These are phyloP conservation scores for Macrolepiota albuminosa DNA, from an alignment of 768 basidiomycete genomes.

Conservation along the genomic window DNA sequence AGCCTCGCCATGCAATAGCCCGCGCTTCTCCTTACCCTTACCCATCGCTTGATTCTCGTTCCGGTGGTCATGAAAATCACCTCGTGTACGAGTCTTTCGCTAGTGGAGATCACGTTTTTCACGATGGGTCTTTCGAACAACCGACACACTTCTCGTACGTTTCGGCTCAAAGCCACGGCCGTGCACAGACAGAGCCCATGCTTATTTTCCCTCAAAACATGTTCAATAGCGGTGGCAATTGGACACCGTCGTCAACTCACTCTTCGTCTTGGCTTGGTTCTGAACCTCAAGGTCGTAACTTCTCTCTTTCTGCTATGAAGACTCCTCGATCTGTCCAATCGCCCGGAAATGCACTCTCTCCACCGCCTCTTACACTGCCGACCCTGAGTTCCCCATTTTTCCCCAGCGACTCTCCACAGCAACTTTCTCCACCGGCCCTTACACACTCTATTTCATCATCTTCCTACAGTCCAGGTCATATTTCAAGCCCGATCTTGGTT, in stretches of 20 bases:
- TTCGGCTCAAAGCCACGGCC: slow-evolving; percentile 6
- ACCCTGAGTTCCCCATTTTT: slow-evolving; percentile 57
- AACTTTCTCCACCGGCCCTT: slow-evolving; percentile 24
- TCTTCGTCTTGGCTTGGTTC: slow-evolving; percentile 13
- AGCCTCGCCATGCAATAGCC: slow-evolving; percentile 19
- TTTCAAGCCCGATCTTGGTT: slow-evolving; percentile 18
- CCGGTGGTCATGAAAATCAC: slow-evolving; percentile 4
- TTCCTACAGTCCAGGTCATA: slow-evolving; percentile 20
- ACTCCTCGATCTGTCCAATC: slow-evolving; percentile 6
- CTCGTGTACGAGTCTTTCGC: neutral
- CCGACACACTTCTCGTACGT: slow-evolving; percentile 7
- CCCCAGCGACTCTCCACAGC: slow-evolving; percentile 34
- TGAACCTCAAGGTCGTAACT: slow-evolving; percentile 4
- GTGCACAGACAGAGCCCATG: slow-evolving; percentile 5
- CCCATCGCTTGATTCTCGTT: slow-evolving; percentile 4
- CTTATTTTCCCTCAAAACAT: slow-evolving; percentile 6
- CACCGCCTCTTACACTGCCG: slow-evolving; percentile 32
- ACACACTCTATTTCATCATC: slow-evolving; percentile 20
- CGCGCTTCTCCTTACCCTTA: slow-evolving; percentile 19
- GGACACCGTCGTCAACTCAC: slow-evolving; percentile 7
- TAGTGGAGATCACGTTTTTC: neutral
- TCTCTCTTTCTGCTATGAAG: slow-evolving; percentile 2
- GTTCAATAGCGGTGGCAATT: slow-evolving; percentile 1
- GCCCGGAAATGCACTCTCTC: slow-evolving; percentile 13
- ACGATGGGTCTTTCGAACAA: slow-evolving; percentile 2